Base-by-base conservation (phyloP, 805 yeast species). In the Saturnispora besseyi region DNA sequence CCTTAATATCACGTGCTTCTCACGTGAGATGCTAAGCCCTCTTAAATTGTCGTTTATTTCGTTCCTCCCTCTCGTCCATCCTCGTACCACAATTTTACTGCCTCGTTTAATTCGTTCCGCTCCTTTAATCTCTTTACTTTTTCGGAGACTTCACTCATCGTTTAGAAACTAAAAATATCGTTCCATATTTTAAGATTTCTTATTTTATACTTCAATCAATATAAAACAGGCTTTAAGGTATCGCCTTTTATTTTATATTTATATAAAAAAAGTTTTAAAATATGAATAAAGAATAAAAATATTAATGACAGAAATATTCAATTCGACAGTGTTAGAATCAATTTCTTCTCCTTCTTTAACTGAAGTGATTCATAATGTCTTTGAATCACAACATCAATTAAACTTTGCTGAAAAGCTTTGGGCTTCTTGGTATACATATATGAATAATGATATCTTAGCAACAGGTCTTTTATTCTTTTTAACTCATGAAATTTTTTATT, bases 401-500 rank as follows among this genome's bases (percentile, higher is more conserved):
- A 74, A 66, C 48, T 11, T 63, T 11, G 40, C 70, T 15, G 82
- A 78, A 58, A 72, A 71, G 53, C 38, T 70, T 30, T 78, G 83
- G 83, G 79, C 77, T 10, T 62, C 81, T 5, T 78, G 77, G 73
- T 78, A 78, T 62, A 65, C 68, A 10, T 77, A 74, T 60, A 74
- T 78, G 63, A 71, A 70, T 51, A 77, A 77, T 57, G 83, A 78
- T 53, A 64, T 73, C 15, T 69, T 78, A 46, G 83, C 83, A 24
- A 78, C 83, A 9, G 83, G 83, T 2, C 66, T 78, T 26, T 59
- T 78, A 46, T 76, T 78, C 61, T 78, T 78, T 59, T 55, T 70
- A n/a, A 68, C 74, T 15, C 83, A 78, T 56, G 83, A 78, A 56
- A 12, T 76, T n/a, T 71, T 73, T 63, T 78, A 78, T 58, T 78